Evolutionary conservation across 1,139 yeast species (phyloP).

Genomic region (Kodamaea arcana): DNA sequence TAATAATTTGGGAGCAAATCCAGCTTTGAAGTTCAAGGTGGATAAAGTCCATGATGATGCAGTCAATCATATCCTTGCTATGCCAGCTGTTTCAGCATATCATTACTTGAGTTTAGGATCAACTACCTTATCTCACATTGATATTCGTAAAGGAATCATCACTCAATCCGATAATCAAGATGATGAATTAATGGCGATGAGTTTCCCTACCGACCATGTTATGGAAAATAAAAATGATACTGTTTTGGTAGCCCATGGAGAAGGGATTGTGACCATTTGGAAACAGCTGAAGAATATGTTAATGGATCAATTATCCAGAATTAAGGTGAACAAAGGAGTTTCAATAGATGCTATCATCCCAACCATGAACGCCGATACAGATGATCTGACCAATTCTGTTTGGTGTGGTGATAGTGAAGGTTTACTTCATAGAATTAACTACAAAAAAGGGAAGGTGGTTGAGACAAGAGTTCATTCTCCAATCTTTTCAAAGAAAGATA

Average conservation of each 20-base stretch:
- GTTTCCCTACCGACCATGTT: conserved; percentile 51
- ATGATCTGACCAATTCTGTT: conserved; percentile 46
- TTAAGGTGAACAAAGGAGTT: conserved; percentile 65
- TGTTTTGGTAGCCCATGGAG: conserved; percentile 78
- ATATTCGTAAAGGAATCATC: conserved; percentile 65
- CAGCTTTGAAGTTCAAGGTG: conserved; percentile 38
- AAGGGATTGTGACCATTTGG: conserved; percentile 94
- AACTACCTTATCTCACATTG: conserved; percentile 76
- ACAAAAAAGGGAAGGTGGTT: conserved; percentile 57
- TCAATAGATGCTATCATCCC: conserved; percentile 76
- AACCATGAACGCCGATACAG: conserved; percentile 67
- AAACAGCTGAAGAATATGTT: conserved; percentile 61
- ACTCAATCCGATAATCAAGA: conserved; percentile 83
- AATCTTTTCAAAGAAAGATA: conserved; percentile 37
- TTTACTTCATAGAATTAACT: conserved; percentile 62
- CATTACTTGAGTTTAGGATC: conserved; percentile 81
- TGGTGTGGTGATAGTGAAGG: conserved; percentile 92
- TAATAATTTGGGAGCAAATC: conserved; percentile 28
- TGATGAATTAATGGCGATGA: conserved; percentile 78
- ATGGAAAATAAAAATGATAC: conserved; percentile 58
- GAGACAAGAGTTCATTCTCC: conserved; percentile 66
- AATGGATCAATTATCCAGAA: conserved; percentile 77
- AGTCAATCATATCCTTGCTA: conserved; percentile 66
- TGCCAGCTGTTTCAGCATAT: conserved; percentile 69
- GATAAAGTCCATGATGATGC: conserved; percentile 66